Conservation (phyloP, 768 basidiomycete species). For the Hericium rajendrae region DNA sequence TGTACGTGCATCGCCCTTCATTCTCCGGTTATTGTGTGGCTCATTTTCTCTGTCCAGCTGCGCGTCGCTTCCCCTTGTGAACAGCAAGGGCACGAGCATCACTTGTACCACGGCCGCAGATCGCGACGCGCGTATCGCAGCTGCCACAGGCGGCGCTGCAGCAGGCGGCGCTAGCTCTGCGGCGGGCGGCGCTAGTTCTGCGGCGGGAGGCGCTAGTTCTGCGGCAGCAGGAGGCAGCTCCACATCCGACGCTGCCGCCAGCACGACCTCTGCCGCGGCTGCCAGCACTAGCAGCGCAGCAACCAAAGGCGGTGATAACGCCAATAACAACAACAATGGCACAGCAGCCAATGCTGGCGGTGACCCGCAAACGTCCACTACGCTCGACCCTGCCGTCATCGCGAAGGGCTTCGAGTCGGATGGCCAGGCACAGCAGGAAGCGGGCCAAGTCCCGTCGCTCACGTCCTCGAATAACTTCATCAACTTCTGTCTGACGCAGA, state of each 20-base stretch:
- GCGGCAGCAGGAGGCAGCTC: neutral
- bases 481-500: conserved; percentile 38
- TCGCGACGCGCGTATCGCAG: conserved; percentile 36
- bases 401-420: conserved; percentile 36
- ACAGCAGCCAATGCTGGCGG: neutral
- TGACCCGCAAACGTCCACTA: conserved; percentile 4
- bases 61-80: conserved; percentile 40
- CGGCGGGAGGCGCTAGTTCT: neutral
- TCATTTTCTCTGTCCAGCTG: conserved; percentile 13
- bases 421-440: conserved; percentile 29
- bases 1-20: conserved; percentile 10
- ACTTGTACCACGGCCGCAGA: conserved; percentile 43
- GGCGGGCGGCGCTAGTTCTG: neutral
- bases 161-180: neutral
- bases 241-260: neutral
- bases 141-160: conserved; percentile 11
- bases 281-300: neutral
- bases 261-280: neutral
- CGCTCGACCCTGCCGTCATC: conserved; percentile 36
- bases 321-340: neutral
- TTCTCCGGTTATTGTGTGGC: neutral
- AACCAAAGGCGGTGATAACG: neutral
- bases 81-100: conserved; percentile 39
- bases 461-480: conserved; percentile 59
- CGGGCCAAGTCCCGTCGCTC: conserved; percentile 39